These are phyloP conservation scores for Aureobasidium sp. DNA, from an alignment of 2,329 filamentous ascomycete species.

Conservation along the genomic window DNA sequence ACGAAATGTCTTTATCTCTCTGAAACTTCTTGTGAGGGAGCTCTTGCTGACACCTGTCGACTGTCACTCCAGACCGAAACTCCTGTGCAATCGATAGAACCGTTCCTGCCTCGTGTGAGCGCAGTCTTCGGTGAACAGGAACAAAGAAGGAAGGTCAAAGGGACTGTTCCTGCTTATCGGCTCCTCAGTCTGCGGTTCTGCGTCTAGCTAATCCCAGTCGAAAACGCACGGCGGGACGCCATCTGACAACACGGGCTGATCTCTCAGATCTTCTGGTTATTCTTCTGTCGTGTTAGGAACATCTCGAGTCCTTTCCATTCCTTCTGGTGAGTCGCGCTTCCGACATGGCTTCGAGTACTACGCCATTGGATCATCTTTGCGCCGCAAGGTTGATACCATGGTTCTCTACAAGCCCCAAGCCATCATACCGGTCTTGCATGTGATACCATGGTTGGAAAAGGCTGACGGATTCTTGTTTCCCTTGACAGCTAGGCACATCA, in stretches of 20 bases:
- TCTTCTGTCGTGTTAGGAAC: conserved; percentile 4
- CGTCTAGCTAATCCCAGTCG: conserved; percentile 2
- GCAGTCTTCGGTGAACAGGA: neutral
- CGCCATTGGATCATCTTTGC: neutral
- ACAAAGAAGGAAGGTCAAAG: neutral
- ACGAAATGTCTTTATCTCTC: conserved; percentile 5
- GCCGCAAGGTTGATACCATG: neutral
- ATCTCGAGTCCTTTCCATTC: neutral
- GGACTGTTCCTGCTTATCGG: conserved; percentile 9
- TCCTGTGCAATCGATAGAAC: neutral
- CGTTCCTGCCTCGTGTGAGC: neutral
- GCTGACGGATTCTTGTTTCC: neutral
- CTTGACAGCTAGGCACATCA: neutral
- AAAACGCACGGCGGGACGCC: neutral
- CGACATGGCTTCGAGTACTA: neutral
- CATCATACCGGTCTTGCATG: neutral
- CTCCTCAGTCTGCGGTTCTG: conserved; percentile 11
- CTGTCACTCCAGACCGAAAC: neutral
- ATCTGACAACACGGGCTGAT: conserved; percentile 1
- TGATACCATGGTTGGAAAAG: neutral
- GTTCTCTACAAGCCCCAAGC: neutral
- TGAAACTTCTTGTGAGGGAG: neutral
- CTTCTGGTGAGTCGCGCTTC: conserved; percentile 1
- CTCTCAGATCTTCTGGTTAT: neutral
- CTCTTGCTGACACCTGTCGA: neutral